Base-by-base conservation (phyloP, 2,329 filamentous ascomycete genomes). In the Fusarium irregulare region DNA sequence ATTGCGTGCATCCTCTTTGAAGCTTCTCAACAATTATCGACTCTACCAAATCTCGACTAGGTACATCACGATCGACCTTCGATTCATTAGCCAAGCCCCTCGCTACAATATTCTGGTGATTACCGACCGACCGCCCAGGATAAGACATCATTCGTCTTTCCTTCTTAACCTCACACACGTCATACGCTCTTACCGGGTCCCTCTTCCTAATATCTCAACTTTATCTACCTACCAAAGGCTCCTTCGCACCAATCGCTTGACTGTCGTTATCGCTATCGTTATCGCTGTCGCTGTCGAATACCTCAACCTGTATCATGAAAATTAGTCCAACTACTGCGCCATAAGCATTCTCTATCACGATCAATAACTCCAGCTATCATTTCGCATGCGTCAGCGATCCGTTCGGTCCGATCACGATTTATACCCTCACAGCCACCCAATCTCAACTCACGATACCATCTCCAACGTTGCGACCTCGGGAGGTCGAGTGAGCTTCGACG, bases 401-500 rank as follows among this genome's bases (percentile, higher is more conserved):
- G 48, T 25, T 44, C 68, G 59, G 64, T 64, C 64, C 63, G 56
- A 59, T 45, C 55, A 46, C 61, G 56, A 60, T 51, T 49, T 56
- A 41, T 54, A 61, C 30, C 49, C 23, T 57, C 47, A 45, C 18
- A 61, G 45, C 47, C 41, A 54, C 49, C 57, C 63, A 63, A 72
- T 40, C 37, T 34, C 66, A 42, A 47, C 41, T 51, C 46, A 42
- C 37, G 34, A 64, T 54, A 53, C 48, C 62, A 60, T 63, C 60
- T 67, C 50, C 54, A 55, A 66, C 65, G 61, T 70, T 66, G 63
- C 62, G 72, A 65, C 63, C 64, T 68, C 55, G 72, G 67, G 73
- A 72, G 68, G 73, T 74, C 75, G 77, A 76, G 63, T 70, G 51
- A 74, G 63, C 61, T 70, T 73, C 69, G 71, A 75, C 59, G 73